Evolutionary conservation across 2,329 filamentous ascomycete genomes (phyloP).

Genomic region (Diaporthe sp.): DNA sequence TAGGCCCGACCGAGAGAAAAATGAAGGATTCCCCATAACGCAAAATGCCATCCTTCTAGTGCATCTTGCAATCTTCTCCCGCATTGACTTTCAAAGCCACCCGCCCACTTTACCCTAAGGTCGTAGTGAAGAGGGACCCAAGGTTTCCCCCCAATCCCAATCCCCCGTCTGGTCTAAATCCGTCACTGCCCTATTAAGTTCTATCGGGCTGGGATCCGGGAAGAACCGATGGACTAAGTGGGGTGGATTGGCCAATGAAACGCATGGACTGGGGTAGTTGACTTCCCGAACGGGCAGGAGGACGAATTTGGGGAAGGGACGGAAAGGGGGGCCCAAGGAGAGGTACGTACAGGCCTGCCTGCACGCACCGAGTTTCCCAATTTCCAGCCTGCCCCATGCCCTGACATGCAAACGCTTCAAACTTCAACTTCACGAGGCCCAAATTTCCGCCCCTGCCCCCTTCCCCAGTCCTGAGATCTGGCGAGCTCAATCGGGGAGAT

Average conservation of each 20-base stretch:
- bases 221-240: constrained; percentile 3
- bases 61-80: neutral
- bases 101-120: neutral
- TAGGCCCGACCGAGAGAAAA: neutral
- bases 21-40: neutral
- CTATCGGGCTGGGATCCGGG: constrained; percentile 20
- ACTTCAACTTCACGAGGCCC: constrained; percentile 31
- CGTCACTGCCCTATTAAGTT: constrained; percentile 11
- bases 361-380: constrained; percentile 12
- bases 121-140: neutral
- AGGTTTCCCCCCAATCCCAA: neutral
- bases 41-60: constrained; percentile 18
- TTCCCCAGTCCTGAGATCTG: constrained; percentile 12
- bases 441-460: constrained; percentile 31
- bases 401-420: neutral
- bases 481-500: constrained; percentile 20
- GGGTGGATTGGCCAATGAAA: constrained; percentile 14
- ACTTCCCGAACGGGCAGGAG: constrained; percentile 33
- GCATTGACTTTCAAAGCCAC: constrained; percentile 15
- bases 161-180: constrained; percentile 29
- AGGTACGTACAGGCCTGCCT: neutral
- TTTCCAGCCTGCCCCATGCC: constrained; percentile 25
- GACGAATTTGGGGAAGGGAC: neutral
- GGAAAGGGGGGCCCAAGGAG: constrained; percentile 2
- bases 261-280: neutral